A percentile compares a stretch with the other conserved stretches of the same genome.
phyloP scores from a whole-genome alignment of 1,139 yeast genomes.

The Taphrina wiesneri region DNA sequence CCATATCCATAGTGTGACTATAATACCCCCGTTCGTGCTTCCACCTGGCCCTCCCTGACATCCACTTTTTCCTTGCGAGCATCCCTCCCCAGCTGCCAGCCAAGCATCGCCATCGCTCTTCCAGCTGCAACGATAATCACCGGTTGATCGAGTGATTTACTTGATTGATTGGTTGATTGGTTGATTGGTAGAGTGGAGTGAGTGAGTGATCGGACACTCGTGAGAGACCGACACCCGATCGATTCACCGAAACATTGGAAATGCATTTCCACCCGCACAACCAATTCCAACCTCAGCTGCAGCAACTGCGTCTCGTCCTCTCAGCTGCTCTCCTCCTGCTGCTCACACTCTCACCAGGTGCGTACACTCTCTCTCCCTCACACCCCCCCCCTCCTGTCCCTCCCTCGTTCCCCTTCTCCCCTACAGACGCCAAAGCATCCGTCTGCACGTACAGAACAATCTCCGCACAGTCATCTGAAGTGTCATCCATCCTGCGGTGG shows the following conservation, averaged over 20 bases:
- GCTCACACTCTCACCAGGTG: constrained; percentile 5
- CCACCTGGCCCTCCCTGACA: no score
- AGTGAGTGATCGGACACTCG: no score
- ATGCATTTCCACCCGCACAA: constrained; percentile 9
- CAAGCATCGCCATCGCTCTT: no score
- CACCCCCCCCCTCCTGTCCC: background rate
- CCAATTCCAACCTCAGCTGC: background rate
- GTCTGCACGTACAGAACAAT: background rate
- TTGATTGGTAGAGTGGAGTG: no score
- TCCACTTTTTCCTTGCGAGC: no score
- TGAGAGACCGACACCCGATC: no score
- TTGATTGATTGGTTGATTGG: background rate
- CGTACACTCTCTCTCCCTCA: background rate
- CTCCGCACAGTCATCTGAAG: background rate
- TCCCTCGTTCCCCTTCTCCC: background rate
- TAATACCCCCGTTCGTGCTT: no score
- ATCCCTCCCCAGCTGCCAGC: no score
- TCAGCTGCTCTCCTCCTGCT: constrained; percentile 2
- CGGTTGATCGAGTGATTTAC: no score
- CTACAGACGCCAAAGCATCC: background rate
- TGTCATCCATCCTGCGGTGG: background rate
- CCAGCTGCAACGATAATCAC: no score
- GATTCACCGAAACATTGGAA: no score
- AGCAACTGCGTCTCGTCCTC: constrained; percentile 1
- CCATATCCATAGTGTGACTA: no score